phyloP scores from a whole-genome alignment of 2,329 filamentous ascomycete species.

The Neonectria magnoliae region DNA sequence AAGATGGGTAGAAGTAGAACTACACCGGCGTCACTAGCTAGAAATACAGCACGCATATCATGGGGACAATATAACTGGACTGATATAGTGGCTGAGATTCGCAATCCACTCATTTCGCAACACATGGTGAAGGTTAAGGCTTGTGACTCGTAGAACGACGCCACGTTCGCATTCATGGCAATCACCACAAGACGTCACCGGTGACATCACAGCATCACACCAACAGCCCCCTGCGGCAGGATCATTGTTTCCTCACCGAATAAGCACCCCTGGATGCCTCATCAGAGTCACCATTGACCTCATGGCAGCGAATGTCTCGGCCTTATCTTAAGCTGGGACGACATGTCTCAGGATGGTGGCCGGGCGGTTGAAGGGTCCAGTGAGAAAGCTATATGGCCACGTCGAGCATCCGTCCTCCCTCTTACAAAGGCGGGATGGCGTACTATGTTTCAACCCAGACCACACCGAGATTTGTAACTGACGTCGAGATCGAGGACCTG shows the following conservation, averaged over 20 bases:
- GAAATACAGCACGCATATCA: neutral
- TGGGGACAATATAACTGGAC: neutral
- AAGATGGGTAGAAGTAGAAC: neutral
- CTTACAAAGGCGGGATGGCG: neutral
- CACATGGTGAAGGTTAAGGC: neutral
- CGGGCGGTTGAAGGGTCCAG: neutral
- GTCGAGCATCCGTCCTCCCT: neutral
- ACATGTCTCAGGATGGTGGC: neutral
- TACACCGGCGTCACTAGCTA: neutral
- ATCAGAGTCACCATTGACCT: constrained; percentile 12
- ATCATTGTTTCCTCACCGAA: constrained; percentile 4
- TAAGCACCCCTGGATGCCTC: constrained; percentile 23
- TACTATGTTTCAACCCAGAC: neutral
- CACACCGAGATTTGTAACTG: neutral
- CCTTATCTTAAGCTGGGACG: neutral
- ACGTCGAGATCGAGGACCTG: neutral
- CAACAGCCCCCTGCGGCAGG: constrained; percentile 1
- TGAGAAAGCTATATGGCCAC: neutral
- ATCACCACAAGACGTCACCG: constrained; percentile 28
- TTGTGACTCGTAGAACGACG: neutral
- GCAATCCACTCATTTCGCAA: neutral
- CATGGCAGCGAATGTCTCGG: neutral
- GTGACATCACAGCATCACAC: constrained; percentile 39
- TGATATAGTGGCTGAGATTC: neutral
- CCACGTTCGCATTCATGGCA: neutral